Conservation (phyloP, 352 stramenopile species). For the Globisporangium alternatum region DNA sequence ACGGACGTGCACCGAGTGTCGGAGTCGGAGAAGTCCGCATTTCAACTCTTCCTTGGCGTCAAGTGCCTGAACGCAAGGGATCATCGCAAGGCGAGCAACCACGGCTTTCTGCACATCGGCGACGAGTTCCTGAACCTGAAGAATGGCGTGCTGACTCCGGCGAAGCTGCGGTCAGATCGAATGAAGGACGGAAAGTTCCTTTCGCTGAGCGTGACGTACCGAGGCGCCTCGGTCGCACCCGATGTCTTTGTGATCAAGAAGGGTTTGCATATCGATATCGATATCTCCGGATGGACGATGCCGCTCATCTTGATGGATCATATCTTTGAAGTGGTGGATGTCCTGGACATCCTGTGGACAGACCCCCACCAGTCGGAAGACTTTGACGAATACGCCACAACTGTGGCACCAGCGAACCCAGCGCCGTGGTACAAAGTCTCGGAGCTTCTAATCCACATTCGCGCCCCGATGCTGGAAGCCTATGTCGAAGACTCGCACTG, state of each 20-base stretch:
- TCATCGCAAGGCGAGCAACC: constrained; percentile 67
- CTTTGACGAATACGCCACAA: constrained; percentile 11
- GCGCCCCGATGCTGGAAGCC: constrained; percentile 75
- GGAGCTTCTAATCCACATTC: constrained; percentile 69
- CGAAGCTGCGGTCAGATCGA: constrained; percentile 67
- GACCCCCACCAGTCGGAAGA: constrained; percentile 16
- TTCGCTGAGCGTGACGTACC: constrained; percentile 60
- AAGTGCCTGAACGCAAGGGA: constrained; percentile 63
- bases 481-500: constrained; percentile 87
- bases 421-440: constrained; percentile 59
- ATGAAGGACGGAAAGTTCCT: constrained; percentile 57
- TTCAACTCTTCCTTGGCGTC: constrained; percentile 55
- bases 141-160: constrained; percentile 64
- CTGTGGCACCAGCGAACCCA: not conserved
- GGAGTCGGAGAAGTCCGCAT: constrained; percentile 56
- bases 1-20: constrained; percentile 69
- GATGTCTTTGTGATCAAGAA: constrained; percentile 61
- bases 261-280: constrained; percentile 58
- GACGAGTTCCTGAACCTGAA: constrained; percentile 83
- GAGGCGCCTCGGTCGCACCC: constrained; percentile 33
- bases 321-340: constrained; percentile 73
- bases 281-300: constrained; percentile 78
- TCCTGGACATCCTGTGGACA: constrained; percentile 68
- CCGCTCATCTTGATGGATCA: constrained; percentile 65
- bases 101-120: constrained; percentile 75